Percentiles rank a stretch among this genome's conserved stretches.
Conservation (phyloP, 208 protist species). For the Leishmania major region DNA sequence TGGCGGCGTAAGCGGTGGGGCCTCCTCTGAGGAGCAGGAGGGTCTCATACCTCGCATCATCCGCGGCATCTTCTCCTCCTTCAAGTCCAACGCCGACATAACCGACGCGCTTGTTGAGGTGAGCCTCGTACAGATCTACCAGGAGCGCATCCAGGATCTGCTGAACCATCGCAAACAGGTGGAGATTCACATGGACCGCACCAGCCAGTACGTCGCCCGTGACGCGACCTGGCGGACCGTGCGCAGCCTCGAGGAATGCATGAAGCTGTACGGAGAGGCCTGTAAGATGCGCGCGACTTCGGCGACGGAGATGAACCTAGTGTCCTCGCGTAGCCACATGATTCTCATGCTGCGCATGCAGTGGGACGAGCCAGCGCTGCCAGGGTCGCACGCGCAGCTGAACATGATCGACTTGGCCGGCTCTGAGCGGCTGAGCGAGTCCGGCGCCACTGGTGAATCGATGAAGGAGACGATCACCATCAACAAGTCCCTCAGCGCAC, state of each 20-base stretch:
- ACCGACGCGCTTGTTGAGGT: constrained; percentile 73
- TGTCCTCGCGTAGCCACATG: constrained; percentile 91
- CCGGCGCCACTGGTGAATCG: constrained; percentile 79
- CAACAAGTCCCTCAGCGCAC: constrained; percentile 94
- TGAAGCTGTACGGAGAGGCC: constrained; percentile 81
- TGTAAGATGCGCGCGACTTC: constrained; percentile 72
- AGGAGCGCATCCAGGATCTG: constrained; percentile 90
- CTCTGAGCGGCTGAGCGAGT: constrained; percentile 87
- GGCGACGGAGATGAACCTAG: constrained; percentile 91
- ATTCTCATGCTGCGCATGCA: constrained; percentile 90
- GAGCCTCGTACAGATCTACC: constrained; percentile 91
- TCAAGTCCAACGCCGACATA: constrained; percentile 68
- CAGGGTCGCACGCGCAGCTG: constrained; percentile 84
- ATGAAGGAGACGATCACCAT: constrained; percentile 94
- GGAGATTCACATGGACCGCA: constrained; percentile 90
- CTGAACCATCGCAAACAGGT: constrained; percentile 79
- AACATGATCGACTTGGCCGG: constrained; percentile 96
- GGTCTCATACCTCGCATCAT: constrained; percentile 86
- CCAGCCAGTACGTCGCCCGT: constrained; percentile 84
- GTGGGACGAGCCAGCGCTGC: constrained; percentile 89
- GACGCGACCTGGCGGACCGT: constrained; percentile 82
- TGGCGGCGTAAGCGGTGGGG: constrained; percentile 14
- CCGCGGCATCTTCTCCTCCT: constrained; percentile 70
- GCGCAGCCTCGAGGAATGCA: constrained; percentile 67
- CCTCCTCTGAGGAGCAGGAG: constrained; percentile 23